Evolutionary conservation across 768 basidiomycete species (phyloP).

Genomic region (Neoboletus magnificus): DNA sequence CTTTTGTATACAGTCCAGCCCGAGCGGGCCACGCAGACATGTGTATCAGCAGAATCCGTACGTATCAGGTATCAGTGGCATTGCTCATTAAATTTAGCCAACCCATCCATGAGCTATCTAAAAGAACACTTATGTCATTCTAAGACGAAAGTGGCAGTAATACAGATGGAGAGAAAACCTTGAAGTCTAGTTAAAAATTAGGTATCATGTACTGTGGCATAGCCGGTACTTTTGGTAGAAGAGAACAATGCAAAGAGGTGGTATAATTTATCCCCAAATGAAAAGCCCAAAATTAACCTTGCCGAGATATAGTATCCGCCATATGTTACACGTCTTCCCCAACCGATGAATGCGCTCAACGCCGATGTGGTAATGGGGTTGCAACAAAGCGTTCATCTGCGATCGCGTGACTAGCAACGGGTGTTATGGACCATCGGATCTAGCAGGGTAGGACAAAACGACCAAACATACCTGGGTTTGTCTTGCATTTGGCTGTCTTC

Average conservation of each 20-base stretch:
- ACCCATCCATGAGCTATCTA: background rate
- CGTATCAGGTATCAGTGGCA: slow-evolving; percentile 6
- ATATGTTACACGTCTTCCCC: slow-evolving; percentile 14
- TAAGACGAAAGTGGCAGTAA: slow-evolving; percentile 8
- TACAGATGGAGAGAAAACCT: slow-evolving; percentile 12
- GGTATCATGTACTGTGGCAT: slow-evolving; percentile 13
- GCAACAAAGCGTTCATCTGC: slow-evolving; percentile 23
- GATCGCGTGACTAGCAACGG: slow-evolving; percentile 28
- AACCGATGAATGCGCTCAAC: slow-evolving; percentile 19
- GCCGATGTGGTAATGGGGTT: slow-evolving; percentile 15
- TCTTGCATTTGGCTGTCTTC: slow-evolving; percentile 28
- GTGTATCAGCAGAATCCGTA: slow-evolving; percentile 2
- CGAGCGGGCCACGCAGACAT: background rate
- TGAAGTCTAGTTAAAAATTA: slow-evolving; percentile 13
- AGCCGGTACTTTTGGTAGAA: slow-evolving; percentile 22
- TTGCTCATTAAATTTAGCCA: slow-evolving; percentile 11
- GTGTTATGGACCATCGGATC: slow-evolving; percentile 15
- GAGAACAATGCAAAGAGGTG: slow-evolving; percentile 12
- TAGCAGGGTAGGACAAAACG: background rate
- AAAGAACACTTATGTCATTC: slow-evolving; percentile 6
- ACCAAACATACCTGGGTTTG: slow-evolving; percentile 18
- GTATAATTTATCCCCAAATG: slow-evolving; percentile 29
- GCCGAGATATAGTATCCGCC: slow-evolving; percentile 23
- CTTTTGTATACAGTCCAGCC: background rate
- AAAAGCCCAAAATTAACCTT: slow-evolving; percentile 21